phyloP scores from a whole-genome alignment of 2,329 filamentous ascomycete genomes.

The Botrytis medusae region DNA sequence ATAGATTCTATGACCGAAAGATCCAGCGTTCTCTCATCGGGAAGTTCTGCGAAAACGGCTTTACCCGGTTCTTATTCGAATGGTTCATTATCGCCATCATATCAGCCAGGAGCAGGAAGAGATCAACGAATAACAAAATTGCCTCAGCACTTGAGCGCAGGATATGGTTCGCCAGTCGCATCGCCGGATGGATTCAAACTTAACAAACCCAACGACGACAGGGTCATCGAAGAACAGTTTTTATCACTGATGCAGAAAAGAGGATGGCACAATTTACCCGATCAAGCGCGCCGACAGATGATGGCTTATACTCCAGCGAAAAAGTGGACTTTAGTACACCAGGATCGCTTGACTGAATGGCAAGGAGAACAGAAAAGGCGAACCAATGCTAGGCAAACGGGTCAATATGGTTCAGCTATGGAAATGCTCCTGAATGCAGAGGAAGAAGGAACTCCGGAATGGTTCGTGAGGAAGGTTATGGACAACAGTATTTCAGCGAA shows the following conservation, averaged over 20 bases:
- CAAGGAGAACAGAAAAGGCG: slow-evolving; percentile 92
- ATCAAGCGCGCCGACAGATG: slow-evolving; percentile 94
- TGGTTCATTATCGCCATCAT: slow-evolving; percentile 45
- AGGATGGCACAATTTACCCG: slow-evolving; percentile 94
- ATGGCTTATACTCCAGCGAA: slow-evolving; percentile 89
- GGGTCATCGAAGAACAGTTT: slow-evolving; percentile 87
- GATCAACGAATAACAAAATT: slow-evolving; percentile 59
- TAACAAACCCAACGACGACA: slow-evolving; percentile 74
- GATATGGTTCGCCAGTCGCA: slow-evolving; percentile 29
- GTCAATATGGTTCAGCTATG: slow-evolving; percentile 65
- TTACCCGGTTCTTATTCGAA: slow-evolving; percentile 57
- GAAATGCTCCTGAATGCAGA: slow-evolving; percentile 78
- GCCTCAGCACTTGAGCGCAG: slow-evolving; percentile 34
- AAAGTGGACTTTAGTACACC: slow-evolving; percentile 96
- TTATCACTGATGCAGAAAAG: slow-evolving; percentile 93
- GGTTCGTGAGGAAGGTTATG: slow-evolving; percentile 97
- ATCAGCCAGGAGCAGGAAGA: slow-evolving; percentile 37
- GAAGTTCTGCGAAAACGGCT: slow-evolving; percentile 53
- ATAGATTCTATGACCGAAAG: slow-evolving; percentile 60
- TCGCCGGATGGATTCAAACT: slow-evolving; percentile 53
- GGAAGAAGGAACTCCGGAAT: slow-evolving; percentile 94
- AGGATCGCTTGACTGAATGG: slow-evolving; percentile 89
- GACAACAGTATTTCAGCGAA: slow-evolving; percentile 92
- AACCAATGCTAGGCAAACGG: slow-evolving; percentile 68
- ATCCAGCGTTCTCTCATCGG: slow-evolving; percentile 56